These are phyloP conservation scores for Ceratocystis alfenasii DNA, from an alignment of 2,329 filamentous ascomycete species.

Conservation along the genomic window DNA sequence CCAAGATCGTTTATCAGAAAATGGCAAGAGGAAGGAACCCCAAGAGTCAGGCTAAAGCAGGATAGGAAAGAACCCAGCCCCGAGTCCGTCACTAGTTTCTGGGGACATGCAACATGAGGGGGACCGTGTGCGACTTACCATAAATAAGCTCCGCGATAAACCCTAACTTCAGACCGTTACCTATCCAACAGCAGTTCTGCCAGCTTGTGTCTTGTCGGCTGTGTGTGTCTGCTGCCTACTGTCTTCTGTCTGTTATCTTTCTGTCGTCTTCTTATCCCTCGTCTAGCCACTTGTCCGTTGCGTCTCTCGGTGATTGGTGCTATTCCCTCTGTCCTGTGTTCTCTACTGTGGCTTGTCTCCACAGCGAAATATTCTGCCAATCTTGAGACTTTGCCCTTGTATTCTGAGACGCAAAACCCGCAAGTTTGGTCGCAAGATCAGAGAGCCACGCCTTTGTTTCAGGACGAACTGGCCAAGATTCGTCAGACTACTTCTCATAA, in stretches of 20 bases:
- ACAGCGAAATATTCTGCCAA: not conserved
- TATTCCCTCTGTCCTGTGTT: not conserved
- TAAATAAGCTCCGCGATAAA: not conserved
- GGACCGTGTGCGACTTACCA: conserved; percentile 11
- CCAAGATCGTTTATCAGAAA: conserved; percentile 3
- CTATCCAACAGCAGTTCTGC: not conserved
- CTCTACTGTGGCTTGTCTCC: not conserved
- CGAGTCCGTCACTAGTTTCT: conserved; percentile 1
- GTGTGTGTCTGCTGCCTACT: not conserved
- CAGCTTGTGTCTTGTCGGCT: not conserved
- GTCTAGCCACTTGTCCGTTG: too few species aligned
- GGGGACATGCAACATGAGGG: not conserved
- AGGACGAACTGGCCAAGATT: not conserved
- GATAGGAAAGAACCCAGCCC: conserved; percentile 8
- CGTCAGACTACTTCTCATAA: not conserved
- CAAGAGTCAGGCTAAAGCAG: not conserved
- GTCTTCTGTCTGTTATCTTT: too few species aligned
- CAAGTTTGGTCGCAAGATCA: not conserved
- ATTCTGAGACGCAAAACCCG: conserved; percentile 2
- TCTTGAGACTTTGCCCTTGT: not conserved
- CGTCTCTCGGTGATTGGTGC: not conserved
- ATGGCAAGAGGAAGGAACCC: not conserved
- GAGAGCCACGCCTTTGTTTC: conserved; percentile 9
- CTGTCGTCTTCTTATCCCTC: too few species aligned
- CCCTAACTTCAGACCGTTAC: not conserved